These are phyloP conservation scores for Lyophyllum atratum DNA, from an alignment of 768 basidiomycete species.

Conservation along the genomic window DNA sequence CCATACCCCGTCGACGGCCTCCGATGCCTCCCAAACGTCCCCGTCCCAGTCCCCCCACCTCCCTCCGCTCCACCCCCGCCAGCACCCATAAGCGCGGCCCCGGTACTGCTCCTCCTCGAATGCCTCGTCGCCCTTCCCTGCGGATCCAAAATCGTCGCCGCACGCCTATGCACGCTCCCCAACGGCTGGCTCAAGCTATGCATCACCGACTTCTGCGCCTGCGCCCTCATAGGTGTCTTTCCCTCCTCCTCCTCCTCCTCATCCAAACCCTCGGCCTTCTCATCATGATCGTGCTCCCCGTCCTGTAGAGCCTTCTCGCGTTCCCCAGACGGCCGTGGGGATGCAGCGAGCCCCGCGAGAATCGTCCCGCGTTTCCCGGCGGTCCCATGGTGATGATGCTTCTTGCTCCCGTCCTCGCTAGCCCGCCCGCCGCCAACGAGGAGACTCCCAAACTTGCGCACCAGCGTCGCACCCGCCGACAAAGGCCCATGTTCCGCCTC, in stretches of 20 bases:
- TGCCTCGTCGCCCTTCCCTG: constrained; percentile 63
- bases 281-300: constrained; percentile 5
- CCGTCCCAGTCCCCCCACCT: constrained; percentile 41
- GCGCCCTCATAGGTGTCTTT: constrained; percentile 11
- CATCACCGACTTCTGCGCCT: constrained; percentile 29
- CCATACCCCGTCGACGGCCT: constrained; percentile 70
- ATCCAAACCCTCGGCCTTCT: constrained; percentile 29
- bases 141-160: constrained; percentile 77
- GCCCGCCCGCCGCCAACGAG: constrained; percentile 41
- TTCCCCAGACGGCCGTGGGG: constrained; percentile 22
- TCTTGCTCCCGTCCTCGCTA: constrained; percentile 41
- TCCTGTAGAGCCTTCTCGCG: background rate
- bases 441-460: constrained; percentile 75
- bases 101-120: constrained; percentile 77
- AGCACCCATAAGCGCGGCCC: constrained; percentile 51
- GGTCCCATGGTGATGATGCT: constrained; percentile 35
- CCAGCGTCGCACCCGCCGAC: constrained; percentile 69
- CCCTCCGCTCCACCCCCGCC: constrained; percentile 24
- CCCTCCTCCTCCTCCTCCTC: constrained; percentile 13
- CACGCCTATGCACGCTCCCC: constrained; percentile 65
- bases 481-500: constrained; percentile 34
- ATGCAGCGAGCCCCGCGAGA: background rate
- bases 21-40: constrained; percentile 67
- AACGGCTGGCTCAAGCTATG: constrained; percentile 58
- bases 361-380: constrained; percentile 35